Percentiles rank a stretch among this genome's conserved stretches.
phyloP scores from a whole-genome alignment of 192 early-diverging fungal genomes.

The Coemansia sp. region DNA sequence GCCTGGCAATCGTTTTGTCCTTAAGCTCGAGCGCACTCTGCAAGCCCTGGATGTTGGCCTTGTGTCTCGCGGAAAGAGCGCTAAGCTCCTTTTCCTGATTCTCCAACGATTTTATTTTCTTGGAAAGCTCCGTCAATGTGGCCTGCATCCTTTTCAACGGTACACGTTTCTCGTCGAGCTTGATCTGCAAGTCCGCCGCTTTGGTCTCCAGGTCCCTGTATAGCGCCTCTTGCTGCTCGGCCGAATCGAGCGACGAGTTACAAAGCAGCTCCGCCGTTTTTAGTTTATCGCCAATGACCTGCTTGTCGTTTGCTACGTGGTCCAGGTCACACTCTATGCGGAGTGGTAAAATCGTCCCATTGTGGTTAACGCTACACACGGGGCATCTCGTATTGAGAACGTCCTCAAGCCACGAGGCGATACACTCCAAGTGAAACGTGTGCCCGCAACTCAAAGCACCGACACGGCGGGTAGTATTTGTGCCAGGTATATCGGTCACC shows the following conservation, averaged over 20 bases:
- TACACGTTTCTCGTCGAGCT: not conserved
- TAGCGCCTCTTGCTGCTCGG: not conserved
- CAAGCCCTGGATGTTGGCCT: not conserved
- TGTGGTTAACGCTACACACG: not conserved
- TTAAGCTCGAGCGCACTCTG: not conserved
- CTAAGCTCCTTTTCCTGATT: not conserved
- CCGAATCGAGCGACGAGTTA: not conserved
- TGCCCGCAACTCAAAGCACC: not conserved
- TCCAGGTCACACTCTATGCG: not conserved
- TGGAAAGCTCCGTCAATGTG: not conserved
- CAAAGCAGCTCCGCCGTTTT: not conserved
- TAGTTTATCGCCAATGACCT: not conserved
- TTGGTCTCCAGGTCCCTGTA: not conserved
- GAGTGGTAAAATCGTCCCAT: not conserved
- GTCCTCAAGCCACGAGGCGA: not conserved
- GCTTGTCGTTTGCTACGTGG: not conserved
- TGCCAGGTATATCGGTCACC: not conserved
- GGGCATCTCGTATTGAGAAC: not conserved
- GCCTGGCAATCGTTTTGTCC: not conserved
- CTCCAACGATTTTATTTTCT: not conserved
- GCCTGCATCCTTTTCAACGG: not conserved
- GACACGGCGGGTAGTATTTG: not conserved
- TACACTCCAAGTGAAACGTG: not conserved
- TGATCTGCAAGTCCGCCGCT: not conserved
- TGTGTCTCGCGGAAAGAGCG: not conserved